These are phyloP conservation scores for Solanum ossicruentum DNA, from an alignment of 257 asterid genomes.

Conservation along the genomic window DNA sequence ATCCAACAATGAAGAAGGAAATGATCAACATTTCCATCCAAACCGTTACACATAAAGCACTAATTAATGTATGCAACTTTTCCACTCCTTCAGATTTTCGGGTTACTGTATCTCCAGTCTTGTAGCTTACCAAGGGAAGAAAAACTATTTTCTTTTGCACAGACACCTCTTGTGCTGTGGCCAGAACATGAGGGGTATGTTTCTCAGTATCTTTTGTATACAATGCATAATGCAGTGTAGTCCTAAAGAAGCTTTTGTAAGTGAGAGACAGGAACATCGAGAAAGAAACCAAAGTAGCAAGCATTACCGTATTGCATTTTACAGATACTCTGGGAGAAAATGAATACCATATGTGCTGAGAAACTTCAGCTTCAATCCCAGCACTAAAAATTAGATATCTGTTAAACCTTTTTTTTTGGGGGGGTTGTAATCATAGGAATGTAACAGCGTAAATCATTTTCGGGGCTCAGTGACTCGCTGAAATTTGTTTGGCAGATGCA, in stretches of 20 bases:
- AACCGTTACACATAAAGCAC: no score
- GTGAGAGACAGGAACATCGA: neutral
- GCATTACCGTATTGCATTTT: neutral
- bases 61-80: no score
- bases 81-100: no score
- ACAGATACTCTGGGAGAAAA: neutral
- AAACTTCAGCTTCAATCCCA: neutral
- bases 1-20: no score
- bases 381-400: neutral
- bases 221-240: neutral
- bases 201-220: neutral
- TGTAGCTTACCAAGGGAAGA: no score
- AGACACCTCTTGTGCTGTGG: neutral
- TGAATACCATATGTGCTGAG: neutral
- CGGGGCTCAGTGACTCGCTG: neutral
- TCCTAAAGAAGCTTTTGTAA: neutral
- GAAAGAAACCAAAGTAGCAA: neutral
- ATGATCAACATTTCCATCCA: no score
- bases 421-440: neutral
- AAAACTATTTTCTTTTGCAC: no score
- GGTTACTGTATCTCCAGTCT: no score
- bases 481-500: neutral
- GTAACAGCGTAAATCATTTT: neutral
- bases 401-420: neutral
- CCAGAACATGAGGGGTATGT: neutral